Percentiles rank a stretch among this genome's conserved stretches.
Evolutionary conservation across 192 early-diverging fungal species (phyloP).

Genomic region (Chytriomyces confervae): DNA sequence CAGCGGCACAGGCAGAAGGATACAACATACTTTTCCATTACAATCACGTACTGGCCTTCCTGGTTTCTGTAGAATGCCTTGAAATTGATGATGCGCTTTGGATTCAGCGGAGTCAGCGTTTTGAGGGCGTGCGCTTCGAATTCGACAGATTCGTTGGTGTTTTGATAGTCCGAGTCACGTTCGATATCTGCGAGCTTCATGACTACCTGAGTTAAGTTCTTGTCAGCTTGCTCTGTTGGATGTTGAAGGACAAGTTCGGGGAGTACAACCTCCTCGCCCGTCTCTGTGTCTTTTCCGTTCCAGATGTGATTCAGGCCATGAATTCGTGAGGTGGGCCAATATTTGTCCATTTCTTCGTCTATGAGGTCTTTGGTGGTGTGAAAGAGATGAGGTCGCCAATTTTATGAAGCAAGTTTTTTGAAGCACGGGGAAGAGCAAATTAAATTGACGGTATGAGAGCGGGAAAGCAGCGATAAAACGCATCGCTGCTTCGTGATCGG

Average conservation of each 20-base stretch:
- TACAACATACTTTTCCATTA: constrained; percentile 23
- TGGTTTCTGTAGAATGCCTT: constrained; percentile 23
- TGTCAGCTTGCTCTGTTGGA: too few relatives aligned
- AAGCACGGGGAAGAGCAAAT: neutral
- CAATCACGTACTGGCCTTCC: constrained; percentile 21
- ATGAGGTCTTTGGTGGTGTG: too few relatives aligned
- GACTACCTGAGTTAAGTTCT: neutral
- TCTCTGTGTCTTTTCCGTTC: constrained; percentile 21
- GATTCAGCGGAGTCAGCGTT: neutral
- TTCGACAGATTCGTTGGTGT: neutral
- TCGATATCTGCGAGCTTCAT: constrained; percentile 25
- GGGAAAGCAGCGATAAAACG: neutral
- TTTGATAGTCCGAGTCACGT: constrained; percentile 1
- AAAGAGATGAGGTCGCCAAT: too few relatives aligned
- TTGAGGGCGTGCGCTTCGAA: constrained; percentile 14
- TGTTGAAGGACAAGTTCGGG: too few relatives aligned
- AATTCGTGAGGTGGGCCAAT: neutral
- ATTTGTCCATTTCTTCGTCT: constrained; percentile 1
- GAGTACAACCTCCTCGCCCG: constrained; percentile 15
- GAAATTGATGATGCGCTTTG: constrained; percentile 24
- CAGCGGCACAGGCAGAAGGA: neutral
- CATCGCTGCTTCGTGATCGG: neutral
- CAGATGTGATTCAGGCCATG: constrained; percentile 8
- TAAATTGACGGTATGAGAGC: neutral
- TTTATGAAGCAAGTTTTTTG: too few relatives aligned